Evolutionary conservation across 2,329 filamentous ascomycete species (phyloP).

Genomic region (Aspergillus ibericus): DNA sequence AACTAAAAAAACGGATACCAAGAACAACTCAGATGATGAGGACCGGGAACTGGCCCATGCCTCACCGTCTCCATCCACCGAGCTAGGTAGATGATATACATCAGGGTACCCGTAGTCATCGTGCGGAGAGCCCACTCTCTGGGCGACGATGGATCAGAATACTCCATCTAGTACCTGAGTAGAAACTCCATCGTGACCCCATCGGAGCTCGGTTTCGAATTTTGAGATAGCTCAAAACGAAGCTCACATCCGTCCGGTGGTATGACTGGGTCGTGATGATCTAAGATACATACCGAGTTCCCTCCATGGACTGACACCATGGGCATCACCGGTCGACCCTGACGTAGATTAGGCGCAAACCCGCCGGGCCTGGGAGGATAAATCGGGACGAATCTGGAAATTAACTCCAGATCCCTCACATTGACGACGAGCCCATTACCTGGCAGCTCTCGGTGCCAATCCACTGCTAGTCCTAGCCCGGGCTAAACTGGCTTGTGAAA

Average conservation of each 20-base stretch:
- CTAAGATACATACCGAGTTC: not conserved
- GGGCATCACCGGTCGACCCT: not conserved
- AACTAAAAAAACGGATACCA: not conserved
- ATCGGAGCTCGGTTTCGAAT: not conserved
- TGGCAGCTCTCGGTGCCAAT: not conserved
- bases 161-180: not conserved
- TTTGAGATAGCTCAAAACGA: not conserved
- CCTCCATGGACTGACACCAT: not conserved
- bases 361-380: not conserved
- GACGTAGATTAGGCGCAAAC: slow-evolving; percentile 6
- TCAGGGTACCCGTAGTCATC: slow-evolving; percentile 1
- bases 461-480: not conserved
- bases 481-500: slow-evolving; percentile 4
- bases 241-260: not conserved
- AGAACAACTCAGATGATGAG: not conserved
- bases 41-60: not conserved
- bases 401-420: slow-evolving; percentile 10
- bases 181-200: not conserved
- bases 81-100: slow-evolving; percentile 2
- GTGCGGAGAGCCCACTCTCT: not conserved
- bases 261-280: not conserved
- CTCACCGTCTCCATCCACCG: slow-evolving; percentile 6
- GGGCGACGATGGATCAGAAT: not conserved
- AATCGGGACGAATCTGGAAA: slow-evolving; percentile 3
- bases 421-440: not conserved